Base-by-base conservation (phyloP, 495 filamentous ascomycete species). In the Monascus purpureus region DNA sequence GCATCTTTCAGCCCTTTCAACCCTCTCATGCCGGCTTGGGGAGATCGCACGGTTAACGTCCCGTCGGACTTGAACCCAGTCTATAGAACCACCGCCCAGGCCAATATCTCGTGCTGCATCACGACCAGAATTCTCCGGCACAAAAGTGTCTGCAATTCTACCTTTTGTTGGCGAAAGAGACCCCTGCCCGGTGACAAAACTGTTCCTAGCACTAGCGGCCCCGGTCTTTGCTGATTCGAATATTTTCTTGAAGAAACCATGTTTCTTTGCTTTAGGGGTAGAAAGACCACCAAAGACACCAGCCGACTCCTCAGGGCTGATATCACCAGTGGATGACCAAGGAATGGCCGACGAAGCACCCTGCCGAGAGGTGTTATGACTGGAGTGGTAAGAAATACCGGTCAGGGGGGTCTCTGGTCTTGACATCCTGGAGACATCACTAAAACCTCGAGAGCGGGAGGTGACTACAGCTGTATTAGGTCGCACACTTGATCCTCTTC, bases 21-120 rank as follows among this genome's bases (percentile, higher is more conserved):
- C 63, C 11, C 78, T 70, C 52, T 99, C 90, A 35, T 90, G 90
- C 33, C 73, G 72, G 52, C 86, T 93, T 16, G 94, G 63, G 1
- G 87, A 86, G 45, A 93, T 96, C 8, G 88, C 86, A 11, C 90
- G 72, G 51, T 96, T 95, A 24, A 96, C 81, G 58, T 99, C 90
- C 26, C 88, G 72, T 29, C 90, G 77, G 16, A 96, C 85, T 49
- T 95, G 85, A 16, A 96, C 81, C 88, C 90, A 99, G 49, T 95
- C 90, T 15, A 80, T 73, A 17, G 67, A 55, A 24, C 55, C 68
- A 27, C 38, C 38, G 17, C 37, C 68, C 2, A 75, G 55, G 3
- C 75, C 82, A 66, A 76, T 76, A 23, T 88, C 82, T 26, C 72
- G 63, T 13, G 72, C 69, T 13, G 65, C 55, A 45, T 70, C 68